These are phyloP conservation scores for Wickerhamomyces sp. DNA, from an alignment of 1,139 yeast genomes.

Conservation along the genomic window DNA sequence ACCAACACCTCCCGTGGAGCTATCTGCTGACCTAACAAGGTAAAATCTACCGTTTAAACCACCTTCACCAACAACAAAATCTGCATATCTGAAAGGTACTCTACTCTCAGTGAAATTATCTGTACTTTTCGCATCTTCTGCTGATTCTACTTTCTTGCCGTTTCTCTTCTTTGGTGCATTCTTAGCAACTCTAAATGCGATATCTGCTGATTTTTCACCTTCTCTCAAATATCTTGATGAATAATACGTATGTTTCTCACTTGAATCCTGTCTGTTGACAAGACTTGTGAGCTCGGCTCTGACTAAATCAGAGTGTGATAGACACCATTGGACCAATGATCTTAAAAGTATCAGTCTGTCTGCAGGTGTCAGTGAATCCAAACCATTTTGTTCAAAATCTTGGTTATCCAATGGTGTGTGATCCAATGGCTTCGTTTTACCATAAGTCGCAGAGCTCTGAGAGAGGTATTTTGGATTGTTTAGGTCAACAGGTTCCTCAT, in stretches of 20 bases:
- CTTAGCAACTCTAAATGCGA: conserved; percentile 10
- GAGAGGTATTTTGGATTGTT: conserved; percentile 34
- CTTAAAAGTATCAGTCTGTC: conserved; percentile 45
- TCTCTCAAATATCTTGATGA: conserved; percentile 32
- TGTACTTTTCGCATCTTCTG: conserved; percentile 1
- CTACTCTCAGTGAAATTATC: conserved; percentile 35
- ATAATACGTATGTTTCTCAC: conserved; percentile 39
- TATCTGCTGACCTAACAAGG: conserved; percentile 39
- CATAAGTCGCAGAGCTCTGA: conserved; percentile 19
- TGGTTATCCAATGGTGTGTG: conserved; percentile 28
- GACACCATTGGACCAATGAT: conserved; percentile 45
- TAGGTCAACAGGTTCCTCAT: conserved; percentile 32
- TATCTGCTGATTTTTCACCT: conserved; percentile 16
- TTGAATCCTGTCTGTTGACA: conserved; percentile 35
- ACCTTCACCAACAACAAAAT: conserved; percentile 41
- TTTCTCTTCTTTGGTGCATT: conserved; percentile 12
- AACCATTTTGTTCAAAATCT: conserved; percentile 40
- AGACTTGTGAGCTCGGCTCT: conserved; percentile 33
- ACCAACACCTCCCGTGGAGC: conserved; percentile 35
- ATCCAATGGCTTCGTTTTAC: conserved; percentile 22
- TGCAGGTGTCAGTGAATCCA: conserved; percentile 38
- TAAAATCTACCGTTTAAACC: conserved; percentile 45
- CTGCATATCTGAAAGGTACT: conserved; percentile 36
- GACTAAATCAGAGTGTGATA: conserved; percentile 38
- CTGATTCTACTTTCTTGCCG: conserved; percentile 9